Evolutionary conservation across 2,329 filamentous ascomycete species (phyloP).

Genomic region (Botrytis tulipae): DNA sequence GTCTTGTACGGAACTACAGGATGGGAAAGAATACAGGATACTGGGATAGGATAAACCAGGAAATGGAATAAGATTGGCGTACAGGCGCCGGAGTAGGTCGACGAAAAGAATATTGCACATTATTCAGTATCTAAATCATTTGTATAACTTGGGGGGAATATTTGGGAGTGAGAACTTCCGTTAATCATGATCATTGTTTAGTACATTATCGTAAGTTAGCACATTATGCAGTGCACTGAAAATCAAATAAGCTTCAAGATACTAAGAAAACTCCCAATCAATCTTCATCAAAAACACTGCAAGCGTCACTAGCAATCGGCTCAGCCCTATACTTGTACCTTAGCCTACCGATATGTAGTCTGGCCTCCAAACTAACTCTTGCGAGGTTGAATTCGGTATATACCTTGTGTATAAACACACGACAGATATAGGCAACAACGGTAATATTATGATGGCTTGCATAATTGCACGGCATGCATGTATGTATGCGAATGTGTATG

Average conservation of each 20-base stretch:
- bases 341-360: background rate
- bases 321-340: background rate
- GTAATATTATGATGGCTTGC: background rate
- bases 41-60: background rate
- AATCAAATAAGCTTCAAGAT: background rate
- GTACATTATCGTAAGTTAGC: background rate
- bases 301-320: background rate
- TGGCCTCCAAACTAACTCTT: background rate
- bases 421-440: background rate
- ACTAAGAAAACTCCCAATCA: fast-evolving
- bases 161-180: background rate
- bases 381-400: background rate
- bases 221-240: background rate
- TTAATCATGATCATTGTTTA: background rate
- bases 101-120: background rate
- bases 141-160: background rate
- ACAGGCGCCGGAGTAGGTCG: background rate
- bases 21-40: background rate
- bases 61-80: background rate
- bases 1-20: background rate
- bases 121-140: background rate
- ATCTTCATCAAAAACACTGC: background rate
- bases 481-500: background rate
- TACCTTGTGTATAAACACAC: background rate
- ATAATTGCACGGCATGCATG: background rate